Base-by-base conservation (phyloP, 768 basidiomycete species). In the Agaricus sinodeliciosus region DNA sequence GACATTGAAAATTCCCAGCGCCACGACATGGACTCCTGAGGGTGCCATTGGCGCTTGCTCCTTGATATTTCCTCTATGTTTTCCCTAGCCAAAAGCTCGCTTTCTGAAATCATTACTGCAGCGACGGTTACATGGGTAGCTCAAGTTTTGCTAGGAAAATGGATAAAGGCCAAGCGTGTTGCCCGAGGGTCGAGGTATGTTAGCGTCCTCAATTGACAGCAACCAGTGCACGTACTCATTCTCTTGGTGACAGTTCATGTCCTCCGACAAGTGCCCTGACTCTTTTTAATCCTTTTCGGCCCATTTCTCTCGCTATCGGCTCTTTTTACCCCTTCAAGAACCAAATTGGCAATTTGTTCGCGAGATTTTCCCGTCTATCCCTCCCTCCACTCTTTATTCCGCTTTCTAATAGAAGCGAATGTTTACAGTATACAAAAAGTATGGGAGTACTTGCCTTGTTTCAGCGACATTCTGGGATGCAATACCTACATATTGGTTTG, bases 381-480 rank as follows among this genome's bases (percentile, higher is more conserved):
- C 31, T 26, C 8, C 13, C 0, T n/a, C 34, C 15, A 15, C 16
- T 0, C 22, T 5, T 11, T 25, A 3, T n/a, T 8, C n/a, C 1
- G 18, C 1, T 39, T 22, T 26, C 35, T 11, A 31, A 42, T n/a
- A 5, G 49, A 41, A 22, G 9, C 39, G 28, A 3, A 22, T 22
- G 22, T 11, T n/a, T 18, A 15, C 31, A 77, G 75, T 62, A n/a
- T 75, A 73, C 58, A 58, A 58, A 36, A 62, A 68, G 48, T 67
- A 70, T 37, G 67, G 74, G 25, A 69, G 66, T 51, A 77, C 76
- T 0, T 63, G 62, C 16, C 57, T 75, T 16, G 66, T 67, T 9
- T 69, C 75, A 5, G 63, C 74, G 25, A 46, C 51, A 1, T 50
- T 77, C 40, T 65, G 58, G 57, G 47, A 58, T 8, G 62, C 66